Conservation (phyloP, 805 yeast species). For the Debaryomyces tyrocola region DNA sequence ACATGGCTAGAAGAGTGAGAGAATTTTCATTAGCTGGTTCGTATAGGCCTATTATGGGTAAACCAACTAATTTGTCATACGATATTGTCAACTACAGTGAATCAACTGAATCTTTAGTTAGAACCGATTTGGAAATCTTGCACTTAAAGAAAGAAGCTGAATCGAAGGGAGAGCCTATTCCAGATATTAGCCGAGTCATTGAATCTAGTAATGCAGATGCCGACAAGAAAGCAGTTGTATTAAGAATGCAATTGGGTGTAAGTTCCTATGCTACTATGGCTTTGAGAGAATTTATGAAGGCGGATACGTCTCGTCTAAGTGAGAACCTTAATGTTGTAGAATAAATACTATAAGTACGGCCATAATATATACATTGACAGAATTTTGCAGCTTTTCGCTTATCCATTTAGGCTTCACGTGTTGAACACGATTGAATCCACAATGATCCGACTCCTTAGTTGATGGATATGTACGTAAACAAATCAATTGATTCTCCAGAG, state of each 20-base stretch:
- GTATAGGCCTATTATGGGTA: constrained; percentile 71
- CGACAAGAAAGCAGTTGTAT: constrained; percentile 62
- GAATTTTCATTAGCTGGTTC: constrained; percentile 93
- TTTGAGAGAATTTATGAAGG: constrained; percentile 82
- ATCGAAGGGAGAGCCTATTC: neutral
- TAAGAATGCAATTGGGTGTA: constrained; percentile 75
- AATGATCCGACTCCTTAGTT: too few species aligned
- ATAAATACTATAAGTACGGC: neutral
- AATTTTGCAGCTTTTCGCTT: too few species aligned
- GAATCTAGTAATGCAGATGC: constrained; percentile 34
- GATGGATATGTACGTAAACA: too few species aligned
- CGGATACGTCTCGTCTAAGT: constrained; percentile 55
- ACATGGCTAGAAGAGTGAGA: constrained; percentile 79
- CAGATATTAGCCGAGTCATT: constrained; percentile 21
- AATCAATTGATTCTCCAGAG: too few species aligned
- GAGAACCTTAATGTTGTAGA: constrained; percentile 6
- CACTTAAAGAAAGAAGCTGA: constrained; percentile 23
- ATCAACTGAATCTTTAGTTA: constrained; percentile 68
- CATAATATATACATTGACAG: too few species aligned
- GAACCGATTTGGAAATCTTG: constrained; percentile 67
- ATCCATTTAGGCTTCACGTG: too few species aligned
- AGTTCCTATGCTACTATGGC: constrained; percentile 99
- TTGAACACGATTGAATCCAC: too few species aligned
- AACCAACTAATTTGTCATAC: constrained; percentile 65
- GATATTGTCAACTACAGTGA: constrained; percentile 59